Evolutionary conservation across 2,329 filamentous ascomycete genomes (phyloP).

Genomic region (Penicillium hordei): DNA sequence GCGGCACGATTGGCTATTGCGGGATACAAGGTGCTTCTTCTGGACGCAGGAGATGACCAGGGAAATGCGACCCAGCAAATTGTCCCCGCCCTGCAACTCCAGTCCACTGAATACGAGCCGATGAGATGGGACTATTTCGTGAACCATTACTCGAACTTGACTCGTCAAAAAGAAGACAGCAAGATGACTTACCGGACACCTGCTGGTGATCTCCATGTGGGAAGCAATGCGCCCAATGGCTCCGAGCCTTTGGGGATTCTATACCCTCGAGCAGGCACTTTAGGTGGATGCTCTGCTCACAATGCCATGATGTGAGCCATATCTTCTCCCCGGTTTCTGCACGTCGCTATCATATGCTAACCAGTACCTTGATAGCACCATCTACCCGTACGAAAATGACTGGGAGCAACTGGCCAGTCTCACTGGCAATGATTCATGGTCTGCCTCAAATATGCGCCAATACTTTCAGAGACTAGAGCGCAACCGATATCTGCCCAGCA

Average conservation of each 20-base stretch:
- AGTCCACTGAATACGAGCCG: constrained; percentile 56
- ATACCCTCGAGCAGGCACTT: constrained; percentile 57
- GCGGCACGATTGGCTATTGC: constrained; percentile 60
- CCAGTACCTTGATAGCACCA: constrained; percentile 34
- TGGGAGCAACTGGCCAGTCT: constrained; percentile 56
- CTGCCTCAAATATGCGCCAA: constrained; percentile 55
- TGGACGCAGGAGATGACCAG: constrained; percentile 62
- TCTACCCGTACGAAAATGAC: constrained; percentile 59
- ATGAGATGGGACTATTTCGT: constrained; percentile 65
- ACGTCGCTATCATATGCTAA: constrained; percentile 2
- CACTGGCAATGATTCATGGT: constrained; percentile 61
- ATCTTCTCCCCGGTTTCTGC: neutral
- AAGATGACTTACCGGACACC: constrained; percentile 60
- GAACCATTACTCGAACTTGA: constrained; percentile 59
- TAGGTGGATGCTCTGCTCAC: constrained; percentile 61
- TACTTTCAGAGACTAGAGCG: constrained; percentile 57
- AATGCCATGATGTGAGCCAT: constrained; percentile 55
- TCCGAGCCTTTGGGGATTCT: constrained; percentile 53
- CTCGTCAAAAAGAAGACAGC: constrained; percentile 55
- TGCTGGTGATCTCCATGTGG: constrained; percentile 55
- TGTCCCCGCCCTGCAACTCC: constrained; percentile 55
- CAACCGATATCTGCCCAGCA: constrained; percentile 51
- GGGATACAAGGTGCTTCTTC: constrained; percentile 60
- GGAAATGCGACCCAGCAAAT: constrained; percentile 52
- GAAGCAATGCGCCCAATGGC: constrained; percentile 51